Evolutionary conservation across 331 rosid species (phyloP).

Genomic region (Stylosanthes scabra): DNA sequence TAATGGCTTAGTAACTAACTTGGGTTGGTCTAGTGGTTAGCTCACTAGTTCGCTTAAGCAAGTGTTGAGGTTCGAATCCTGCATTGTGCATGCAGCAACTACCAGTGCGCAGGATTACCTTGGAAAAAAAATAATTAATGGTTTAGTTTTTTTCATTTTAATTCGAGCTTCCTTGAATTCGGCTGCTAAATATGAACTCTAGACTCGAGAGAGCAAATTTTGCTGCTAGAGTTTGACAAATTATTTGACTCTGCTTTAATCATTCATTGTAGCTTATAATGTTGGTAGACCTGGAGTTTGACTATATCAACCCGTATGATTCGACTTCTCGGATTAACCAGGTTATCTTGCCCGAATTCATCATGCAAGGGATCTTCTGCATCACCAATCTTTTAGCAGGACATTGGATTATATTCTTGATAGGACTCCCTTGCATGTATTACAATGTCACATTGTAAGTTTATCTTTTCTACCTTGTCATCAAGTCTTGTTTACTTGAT

Average conservation of each 20-base stretch:
- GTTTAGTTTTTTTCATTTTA: not conserved
- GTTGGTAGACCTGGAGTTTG: constrained; percentile 86
- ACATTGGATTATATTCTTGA: constrained; percentile 71
- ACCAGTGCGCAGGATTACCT: no score
- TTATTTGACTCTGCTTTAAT: constrained; percentile 25
- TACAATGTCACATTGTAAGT: constrained; percentile 72
- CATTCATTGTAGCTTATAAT: constrained; percentile 71
- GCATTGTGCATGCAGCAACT: no score
- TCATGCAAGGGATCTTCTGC: constrained; percentile 67
- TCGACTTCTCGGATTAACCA: constrained; percentile 76
- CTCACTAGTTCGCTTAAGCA: no score
- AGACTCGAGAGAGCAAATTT: constrained; percentile 13
- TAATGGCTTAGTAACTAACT: no score
- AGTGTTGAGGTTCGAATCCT: no score
- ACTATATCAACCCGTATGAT: constrained; percentile 90
- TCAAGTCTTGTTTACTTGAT: constrained; percentile 1
- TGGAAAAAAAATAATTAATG: no score
- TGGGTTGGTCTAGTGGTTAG: no score
- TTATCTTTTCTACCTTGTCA: constrained; percentile 31
- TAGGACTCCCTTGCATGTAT: constrained; percentile 73
- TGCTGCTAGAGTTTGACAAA: not conserved
- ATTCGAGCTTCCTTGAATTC: constrained; percentile 7
- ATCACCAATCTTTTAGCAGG: constrained; percentile 57
- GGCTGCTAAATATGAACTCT: not conserved
- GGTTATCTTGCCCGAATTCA: constrained; percentile 68